These are phyloP conservation scores for Sclerotinia trifoliorum DNA, from an alignment of 2,329 filamentous ascomycete species.

Conservation along the genomic window DNA sequence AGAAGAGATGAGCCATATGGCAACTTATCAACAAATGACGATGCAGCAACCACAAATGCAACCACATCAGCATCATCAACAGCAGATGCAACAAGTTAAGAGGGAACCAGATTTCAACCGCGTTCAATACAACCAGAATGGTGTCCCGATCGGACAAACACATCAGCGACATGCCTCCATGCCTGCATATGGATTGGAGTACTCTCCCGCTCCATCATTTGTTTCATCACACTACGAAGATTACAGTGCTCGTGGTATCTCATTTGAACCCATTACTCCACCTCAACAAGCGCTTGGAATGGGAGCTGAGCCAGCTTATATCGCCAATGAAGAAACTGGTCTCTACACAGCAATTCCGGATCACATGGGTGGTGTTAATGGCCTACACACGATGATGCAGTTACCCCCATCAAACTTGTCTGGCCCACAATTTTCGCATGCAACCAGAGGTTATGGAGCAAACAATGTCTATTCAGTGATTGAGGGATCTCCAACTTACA, in stretches of 20 bases:
- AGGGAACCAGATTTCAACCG: constrained; percentile 81
- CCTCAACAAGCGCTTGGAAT: constrained; percentile 85
- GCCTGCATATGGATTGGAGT: constrained; percentile 91
- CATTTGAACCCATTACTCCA: constrained; percentile 94
- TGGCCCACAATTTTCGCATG: constrained; percentile 74
- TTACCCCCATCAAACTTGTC: constrained; percentile 82
- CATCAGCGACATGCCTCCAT: constrained; percentile 97
- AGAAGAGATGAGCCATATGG: constrained; percentile 63
- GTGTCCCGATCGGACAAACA: constrained; percentile 75
- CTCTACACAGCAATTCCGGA: constrained; percentile 95
- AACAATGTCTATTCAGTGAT: constrained; percentile 93
- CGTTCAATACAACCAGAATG: constrained; percentile 88
- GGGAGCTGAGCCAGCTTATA: constrained; percentile 87
- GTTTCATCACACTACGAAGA: constrained; percentile 98
- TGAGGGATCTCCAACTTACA: constrained; percentile 97
- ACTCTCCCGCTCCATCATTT: constrained; percentile 95
- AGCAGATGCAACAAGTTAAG: constrained; percentile 77
- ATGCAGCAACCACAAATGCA: constrained; percentile 63
- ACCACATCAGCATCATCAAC: constrained; percentile 50
- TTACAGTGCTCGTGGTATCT: constrained; percentile 93
- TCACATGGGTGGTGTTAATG: constrained; percentile 68
- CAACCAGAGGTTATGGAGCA: constrained; percentile 61
- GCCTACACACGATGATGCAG: constrained; percentile 86
- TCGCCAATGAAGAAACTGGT: constrained; percentile 95
- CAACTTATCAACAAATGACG: constrained; percentile 65